These are phyloP conservation scores for Ogataea salicorniae DNA, from an alignment of 805 yeast species.

Conservation along the genomic window DNA sequence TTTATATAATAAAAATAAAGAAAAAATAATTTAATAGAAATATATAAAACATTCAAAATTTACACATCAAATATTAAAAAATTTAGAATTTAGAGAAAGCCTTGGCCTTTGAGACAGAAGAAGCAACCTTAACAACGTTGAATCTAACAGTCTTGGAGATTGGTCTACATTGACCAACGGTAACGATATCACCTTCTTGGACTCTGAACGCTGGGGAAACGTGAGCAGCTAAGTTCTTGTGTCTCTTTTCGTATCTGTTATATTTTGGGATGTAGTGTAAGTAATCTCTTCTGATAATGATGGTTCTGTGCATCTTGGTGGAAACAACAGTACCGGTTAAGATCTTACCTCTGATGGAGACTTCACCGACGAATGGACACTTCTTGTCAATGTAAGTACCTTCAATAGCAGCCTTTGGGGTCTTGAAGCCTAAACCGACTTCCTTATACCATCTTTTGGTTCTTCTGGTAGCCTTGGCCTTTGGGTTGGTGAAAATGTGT, in stretches of 20 bases:
- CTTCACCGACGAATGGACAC: conserved; percentile 97
- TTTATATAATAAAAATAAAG: conserved; percentile 1
- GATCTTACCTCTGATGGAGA: conserved; percentile 99
- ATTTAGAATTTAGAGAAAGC: conserved; percentile 94
- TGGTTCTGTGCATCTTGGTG: conserved; percentile 99
- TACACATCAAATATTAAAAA: conserved; percentile 2
- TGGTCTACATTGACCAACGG: conserved; percentile 99
- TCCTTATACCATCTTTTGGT: conserved; percentile 99
- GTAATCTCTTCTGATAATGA: conserved; percentile 99
- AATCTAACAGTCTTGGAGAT: conserved; percentile 99
- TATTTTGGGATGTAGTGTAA: conserved; percentile 99
- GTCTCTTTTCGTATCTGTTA: conserved; percentile 99
- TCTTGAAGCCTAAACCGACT: conserved; percentile 99
- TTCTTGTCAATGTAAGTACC: conserved; percentile 99
- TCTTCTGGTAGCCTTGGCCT: conserved; percentile 96
- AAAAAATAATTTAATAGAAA: conserved; percentile 2
- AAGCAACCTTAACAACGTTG: conserved; percentile 95
- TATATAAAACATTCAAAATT: conserved; percentile 1
- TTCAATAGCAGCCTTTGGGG: conserved; percentile 97
- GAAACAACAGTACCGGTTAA: conserved; percentile 99
- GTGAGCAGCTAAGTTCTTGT: conserved; percentile 99
- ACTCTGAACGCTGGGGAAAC: conserved; percentile 99
- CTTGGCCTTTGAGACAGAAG: conserved; percentile 85
- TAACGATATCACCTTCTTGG: conserved; percentile 96
- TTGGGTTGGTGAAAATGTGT: conserved; percentile 99